These are phyloP conservation scores for Fusarium oligoseptatum DNA, from an alignment of 2,329 filamentous ascomycete genomes.

Conservation along the genomic window DNA sequence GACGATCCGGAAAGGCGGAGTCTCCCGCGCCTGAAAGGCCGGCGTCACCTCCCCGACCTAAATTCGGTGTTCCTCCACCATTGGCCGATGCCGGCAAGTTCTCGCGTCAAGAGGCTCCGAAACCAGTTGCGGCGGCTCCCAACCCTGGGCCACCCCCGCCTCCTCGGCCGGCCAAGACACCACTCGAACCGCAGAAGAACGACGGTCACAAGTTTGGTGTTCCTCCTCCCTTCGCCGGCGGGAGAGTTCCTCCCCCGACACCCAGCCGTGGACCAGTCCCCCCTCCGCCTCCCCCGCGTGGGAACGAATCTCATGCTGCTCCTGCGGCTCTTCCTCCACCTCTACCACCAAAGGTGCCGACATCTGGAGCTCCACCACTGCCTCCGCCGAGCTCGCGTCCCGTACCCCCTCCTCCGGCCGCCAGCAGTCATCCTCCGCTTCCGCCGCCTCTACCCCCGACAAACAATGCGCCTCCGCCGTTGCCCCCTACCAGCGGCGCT, in stretches of 20 bases:
- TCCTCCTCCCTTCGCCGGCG: slow-evolving; percentile 82
- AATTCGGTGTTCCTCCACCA: slow-evolving; percentile 88
- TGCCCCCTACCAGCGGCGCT: no score
- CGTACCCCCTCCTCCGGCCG: slow-evolving; percentile 65
- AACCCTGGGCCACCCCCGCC: slow-evolving; percentile 53
- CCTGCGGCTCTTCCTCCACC: slow-evolving; percentile 57
- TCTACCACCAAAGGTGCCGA: slow-evolving; percentile 63
- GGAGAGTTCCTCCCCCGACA: slow-evolving; percentile 80
- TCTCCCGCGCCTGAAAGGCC: slow-evolving; percentile 72
- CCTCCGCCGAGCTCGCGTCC: slow-evolving; percentile 67
- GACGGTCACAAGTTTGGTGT: slow-evolving; percentile 76
- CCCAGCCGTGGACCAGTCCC: slow-evolving; percentile 79
- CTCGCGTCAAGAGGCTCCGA: slow-evolving; percentile 66
- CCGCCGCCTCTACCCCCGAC: slow-evolving; percentile 63
- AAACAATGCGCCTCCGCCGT: no score
- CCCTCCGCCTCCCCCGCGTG: slow-evolving; percentile 73
- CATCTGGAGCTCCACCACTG: slow-evolving; percentile 60
- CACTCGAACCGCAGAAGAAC: slow-evolving; percentile 69
- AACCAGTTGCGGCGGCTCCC: slow-evolving; percentile 46
- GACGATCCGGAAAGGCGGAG: slow-evolving; percentile 69
- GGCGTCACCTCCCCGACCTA: slow-evolving; percentile 76
- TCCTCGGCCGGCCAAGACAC: slow-evolving; percentile 73
- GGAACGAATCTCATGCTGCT: slow-evolving; percentile 47
- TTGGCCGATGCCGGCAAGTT: slow-evolving; percentile 91
- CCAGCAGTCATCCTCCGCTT: slow-evolving; percentile 51